phyloP scores from a whole-genome alignment of 2,329 filamentous ascomycete genomes.

The Apiospora aurea region DNA sequence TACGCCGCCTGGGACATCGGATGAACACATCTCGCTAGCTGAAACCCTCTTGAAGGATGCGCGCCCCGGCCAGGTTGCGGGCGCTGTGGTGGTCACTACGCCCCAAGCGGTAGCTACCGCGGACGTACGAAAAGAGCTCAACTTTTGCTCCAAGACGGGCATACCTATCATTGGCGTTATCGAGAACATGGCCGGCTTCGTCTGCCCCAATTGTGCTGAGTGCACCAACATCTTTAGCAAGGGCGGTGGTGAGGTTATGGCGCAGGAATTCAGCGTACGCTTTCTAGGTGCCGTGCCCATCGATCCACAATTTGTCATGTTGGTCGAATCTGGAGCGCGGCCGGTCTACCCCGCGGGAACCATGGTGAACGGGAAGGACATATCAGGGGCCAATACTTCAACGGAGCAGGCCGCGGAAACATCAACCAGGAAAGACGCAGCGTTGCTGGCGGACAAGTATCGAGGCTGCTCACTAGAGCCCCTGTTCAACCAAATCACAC shows the following conservation, averaged over 20 bases:
- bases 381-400: constrained; percentile 47
- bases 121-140: constrained; percentile 93
- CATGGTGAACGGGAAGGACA: constrained; percentile 62
- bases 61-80: constrained; percentile 74
- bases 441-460: constrained; percentile 74
- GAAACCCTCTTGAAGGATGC: constrained; percentile 77
- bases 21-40: constrained; percentile 95
- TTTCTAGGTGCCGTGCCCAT: constrained; percentile 91
- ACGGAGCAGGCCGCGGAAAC: constrained; percentile 36
- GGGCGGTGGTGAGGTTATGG: constrained; percentile 90
- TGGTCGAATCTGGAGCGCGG: constrained; percentile 77
- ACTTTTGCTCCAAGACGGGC: constrained; percentile 87
- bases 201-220: constrained; percentile 81
- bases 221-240: constrained; percentile 94
- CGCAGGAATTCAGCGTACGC: constrained; percentile 79
- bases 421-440: constrained; percentile 43
- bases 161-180: constrained; percentile 86
- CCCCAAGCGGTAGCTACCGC: constrained; percentile 93
- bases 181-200: constrained; percentile 95
- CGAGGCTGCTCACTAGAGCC: constrained; percentile 72
- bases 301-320: constrained; percentile 86
- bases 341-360: constrained; percentile 77
- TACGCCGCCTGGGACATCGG: constrained; percentile 93
- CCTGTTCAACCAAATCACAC: constrained; percentile 71
- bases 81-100: constrained; percentile 94